phyloP scores from a whole-genome alignment of 352 stramenopile genomes.

The Phytophthora hybrid region DNA sequence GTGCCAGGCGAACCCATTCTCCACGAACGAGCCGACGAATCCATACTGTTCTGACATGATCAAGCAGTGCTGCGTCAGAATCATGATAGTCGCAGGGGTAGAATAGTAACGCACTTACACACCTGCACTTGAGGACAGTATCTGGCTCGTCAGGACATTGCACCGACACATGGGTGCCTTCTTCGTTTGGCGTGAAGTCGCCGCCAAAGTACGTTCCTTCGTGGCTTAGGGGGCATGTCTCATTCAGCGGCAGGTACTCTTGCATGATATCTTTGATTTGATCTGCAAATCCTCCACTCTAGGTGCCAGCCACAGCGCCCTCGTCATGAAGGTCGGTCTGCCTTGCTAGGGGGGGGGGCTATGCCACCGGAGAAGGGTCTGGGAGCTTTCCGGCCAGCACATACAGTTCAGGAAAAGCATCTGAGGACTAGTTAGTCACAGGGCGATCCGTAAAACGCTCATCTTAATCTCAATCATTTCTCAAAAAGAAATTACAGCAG shows the following conservation, averaged over 20 bases:
- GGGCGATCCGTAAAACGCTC: too few relatives aligned
- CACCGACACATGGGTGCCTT: conserved; percentile 40
- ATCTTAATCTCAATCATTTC: too few relatives aligned
- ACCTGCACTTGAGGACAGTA: conserved; percentile 23
- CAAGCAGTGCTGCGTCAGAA: conserved; percentile 33
- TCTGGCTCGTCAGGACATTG: conserved; percentile 23
- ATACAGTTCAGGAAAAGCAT: too few relatives aligned
- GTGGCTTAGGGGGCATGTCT: neutral
- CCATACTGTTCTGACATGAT: conserved; percentile 39
- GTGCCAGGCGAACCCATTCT: too few relatives aligned
- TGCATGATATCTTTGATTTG: conserved; percentile 35
- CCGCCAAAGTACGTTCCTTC: conserved; percentile 22
- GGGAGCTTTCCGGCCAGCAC: too few relatives aligned
- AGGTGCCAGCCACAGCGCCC: too few relatives aligned
- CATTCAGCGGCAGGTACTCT: conserved; percentile 15
- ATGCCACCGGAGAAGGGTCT: too few relatives aligned
- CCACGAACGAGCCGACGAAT: conserved; percentile 7
- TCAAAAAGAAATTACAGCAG: too few relatives aligned
- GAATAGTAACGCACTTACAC: conserved; percentile 40
- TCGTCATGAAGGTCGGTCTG: too few relatives aligned
- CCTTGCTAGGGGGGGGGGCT: too few relatives aligned
- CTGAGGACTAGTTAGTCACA: too few relatives aligned
- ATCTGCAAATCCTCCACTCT: conserved; percentile 8
- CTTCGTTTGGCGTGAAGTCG: conserved; percentile 15
- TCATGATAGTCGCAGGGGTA: conserved; percentile 18